Base-by-base conservation (phyloP, 441 rosid species). In the Sinapis alba region DNA sequence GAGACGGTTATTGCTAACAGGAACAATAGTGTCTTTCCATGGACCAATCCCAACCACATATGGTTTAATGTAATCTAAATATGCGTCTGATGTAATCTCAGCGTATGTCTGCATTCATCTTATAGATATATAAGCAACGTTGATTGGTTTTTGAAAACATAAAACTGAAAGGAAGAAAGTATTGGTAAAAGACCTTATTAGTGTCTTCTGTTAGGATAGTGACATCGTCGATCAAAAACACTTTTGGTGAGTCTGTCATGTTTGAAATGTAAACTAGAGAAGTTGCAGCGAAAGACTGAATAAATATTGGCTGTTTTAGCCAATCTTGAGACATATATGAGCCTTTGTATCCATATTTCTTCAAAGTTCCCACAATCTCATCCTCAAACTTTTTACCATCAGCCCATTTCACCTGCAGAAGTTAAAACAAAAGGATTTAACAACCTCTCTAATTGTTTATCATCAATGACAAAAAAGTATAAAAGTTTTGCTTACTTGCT, bases 251-350 rank as follows among this genome's bases (percentile, higher is more conserved):
- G 84, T 91, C 92, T 18, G 86, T 96, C 76, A 85, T 30, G 71
- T 85, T 86, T 62, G 97, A 88, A 65, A 80, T 68, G 72, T 89
- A 83, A 50, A 89, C 85, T 6, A 96, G 92, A 6, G 98, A 96
- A 73, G 90, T 93, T 69, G 98, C 97, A 66, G 98, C 98, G 72
- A 96, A 93, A 13, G 99, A 96, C 84, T 96, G 99, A 72, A 96
- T 89, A 73, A 96, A 96, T 20, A 87, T 66, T 15, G 98, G 99
- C 54, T 88, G 88, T 62, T 88, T 92, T 75, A 83, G 77, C 99
- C 99, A 96, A 57, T 90, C 83, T 76, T 90, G 26, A 12, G 97
- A 96, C 94, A 88, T 41, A 71, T 93, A 91, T 66, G 93, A 38
- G 63, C 99, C 99, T 62, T 76, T 81, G 76, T 93, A 96, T 59